A percentile compares a stretch with the other conserved stretches of the same genome.
These are phyloP conservation scores for Arthromyces matolae DNA, from an alignment of 768 basidiomycete genomes.

Conservation along the genomic window DNA sequence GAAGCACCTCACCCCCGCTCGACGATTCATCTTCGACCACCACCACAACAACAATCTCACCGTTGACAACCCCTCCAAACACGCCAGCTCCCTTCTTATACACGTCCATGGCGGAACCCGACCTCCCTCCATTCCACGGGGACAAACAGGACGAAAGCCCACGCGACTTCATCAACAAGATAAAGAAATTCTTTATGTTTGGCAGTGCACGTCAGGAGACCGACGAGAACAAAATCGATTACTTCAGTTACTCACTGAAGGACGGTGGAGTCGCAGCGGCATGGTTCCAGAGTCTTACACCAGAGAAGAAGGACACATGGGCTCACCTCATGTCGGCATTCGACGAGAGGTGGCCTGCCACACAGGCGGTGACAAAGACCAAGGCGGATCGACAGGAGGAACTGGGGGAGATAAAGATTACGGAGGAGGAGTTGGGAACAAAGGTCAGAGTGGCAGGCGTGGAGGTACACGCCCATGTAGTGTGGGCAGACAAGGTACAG, in stretches of 20 bases:
- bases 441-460: conserved; percentile 12
- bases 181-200: background rate
- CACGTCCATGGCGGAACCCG: background rate
- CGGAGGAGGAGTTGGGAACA: conserved; percentile 9
- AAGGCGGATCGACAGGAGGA: conserved; percentile 14
- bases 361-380: conserved; percentile 1
- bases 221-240: background rate
- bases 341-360: conserved; percentile 1
- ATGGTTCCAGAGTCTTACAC: background rate
- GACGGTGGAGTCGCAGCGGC: background rate
- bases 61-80: background rate
- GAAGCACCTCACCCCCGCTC: no score
- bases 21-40: no score
- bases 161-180: background rate
- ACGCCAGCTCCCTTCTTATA: background rate
- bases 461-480: background rate
- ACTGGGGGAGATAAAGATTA: conserved; percentile 10
- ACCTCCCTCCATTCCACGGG: background rate
- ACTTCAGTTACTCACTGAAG: conserved; percentile 1
- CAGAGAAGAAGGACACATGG: background rate
- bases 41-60: no score
- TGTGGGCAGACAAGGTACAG: conserved; percentile 5
- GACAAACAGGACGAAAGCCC: background rate
- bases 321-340: background rate
- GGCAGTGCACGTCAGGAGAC: background rate